These are phyloP conservation scores for Sporothrix globosa DNA, from an alignment of 2,329 filamentous ascomycete species.

Conservation along the genomic window DNA sequence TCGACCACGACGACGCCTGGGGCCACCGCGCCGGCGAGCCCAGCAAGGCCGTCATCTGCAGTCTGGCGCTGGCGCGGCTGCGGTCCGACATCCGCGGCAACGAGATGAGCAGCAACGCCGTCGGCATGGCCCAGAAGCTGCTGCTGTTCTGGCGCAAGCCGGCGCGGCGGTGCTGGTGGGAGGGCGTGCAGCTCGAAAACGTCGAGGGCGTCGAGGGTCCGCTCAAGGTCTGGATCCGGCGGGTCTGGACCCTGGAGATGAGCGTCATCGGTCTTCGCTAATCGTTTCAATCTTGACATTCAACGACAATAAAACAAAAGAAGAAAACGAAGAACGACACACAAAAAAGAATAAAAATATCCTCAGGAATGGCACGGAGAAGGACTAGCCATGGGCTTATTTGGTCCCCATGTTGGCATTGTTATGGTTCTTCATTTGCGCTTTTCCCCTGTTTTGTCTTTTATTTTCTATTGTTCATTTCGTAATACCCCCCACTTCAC, in stretches of 20 bases:
- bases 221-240: slow-evolving; percentile 96
- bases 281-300: slow-evolving; percentile 31
- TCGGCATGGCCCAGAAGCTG: slow-evolving; percentile 98
- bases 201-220: slow-evolving; percentile 89
- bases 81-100: slow-evolving; percentile 89
- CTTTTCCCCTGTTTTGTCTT: background rate
- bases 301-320: background rate
- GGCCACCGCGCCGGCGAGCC: slow-evolving; percentile 96
- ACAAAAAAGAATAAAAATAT: background rate
- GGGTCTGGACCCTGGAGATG: slow-evolving; percentile 99
- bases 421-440: background rate
- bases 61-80: slow-evolving; percentile 86
- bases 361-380: slow-evolving; percentile 3
- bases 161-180: slow-evolving; percentile 97
- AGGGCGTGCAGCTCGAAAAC: slow-evolving; percentile 86
- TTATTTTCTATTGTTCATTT: slow-evolving; percentile 3
- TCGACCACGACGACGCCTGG: slow-evolving; percentile 94
- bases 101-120: slow-evolving; percentile 73
- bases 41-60: slow-evolving; percentile 98
- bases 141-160: slow-evolving; percentile 98
- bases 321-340: background rate
- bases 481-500: slow-evolving; percentile 17
- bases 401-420: background rate
- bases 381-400: background rate
- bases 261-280: slow-evolving; percentile 84